Evolutionary conservation across 108 stramenopile species (phyloP), one percentile per base, ranked within the genome.

Genomic region (Cyclotella baltica): DNA sequence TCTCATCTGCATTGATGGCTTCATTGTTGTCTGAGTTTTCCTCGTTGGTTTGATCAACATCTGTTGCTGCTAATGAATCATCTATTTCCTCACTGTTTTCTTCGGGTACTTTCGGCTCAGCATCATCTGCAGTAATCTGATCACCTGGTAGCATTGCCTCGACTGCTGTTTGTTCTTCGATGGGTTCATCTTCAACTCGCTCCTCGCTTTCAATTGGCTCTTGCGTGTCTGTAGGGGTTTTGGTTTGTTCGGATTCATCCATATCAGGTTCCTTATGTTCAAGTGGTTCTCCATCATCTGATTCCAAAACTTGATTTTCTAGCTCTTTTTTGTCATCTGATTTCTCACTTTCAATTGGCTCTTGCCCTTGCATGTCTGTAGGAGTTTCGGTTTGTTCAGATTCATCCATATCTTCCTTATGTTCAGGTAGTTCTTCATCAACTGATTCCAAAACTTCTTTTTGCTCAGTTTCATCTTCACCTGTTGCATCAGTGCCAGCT

Each of bases 51-150:
- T 61, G 30, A 0, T 31, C 59, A 33, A 13, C n/a, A n/a, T 61
- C 30, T 34, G 59, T 16, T 61, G 31, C 16, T 56, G 11, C 55
- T 27, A 27, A 27, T 25, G 25, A 5, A 15, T 3, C 33, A n/a
- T 61, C 59, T 34, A 40, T 46, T 23, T 25, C 27, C 9, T 65
- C 27, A 1, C 2, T 25, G 2, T 65, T 23, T 25, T 65, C 36
- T 8, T 37, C 36, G 9, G 22, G 23, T n/a, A n/a, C 9, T 63
- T 27, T 37, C 18, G 33, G 2, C 35, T 65, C 5, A 31, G 48
- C 20, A 38, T 75, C 73, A 31, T 66, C 50, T 15, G 66, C 66
- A 1, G 73, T 56, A 10, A 75, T 52, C 13, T 65, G 34, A 40
- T 75, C 73, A 46, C 59, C 40, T 29, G 43, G 40, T n/a, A n/a